Percentiles rank a stretch among this genome's conserved stretches.
phyloP scores from a whole-genome alignment of 176 grass and related monocot genomes.

The Microstegium vimineum region DNA sequence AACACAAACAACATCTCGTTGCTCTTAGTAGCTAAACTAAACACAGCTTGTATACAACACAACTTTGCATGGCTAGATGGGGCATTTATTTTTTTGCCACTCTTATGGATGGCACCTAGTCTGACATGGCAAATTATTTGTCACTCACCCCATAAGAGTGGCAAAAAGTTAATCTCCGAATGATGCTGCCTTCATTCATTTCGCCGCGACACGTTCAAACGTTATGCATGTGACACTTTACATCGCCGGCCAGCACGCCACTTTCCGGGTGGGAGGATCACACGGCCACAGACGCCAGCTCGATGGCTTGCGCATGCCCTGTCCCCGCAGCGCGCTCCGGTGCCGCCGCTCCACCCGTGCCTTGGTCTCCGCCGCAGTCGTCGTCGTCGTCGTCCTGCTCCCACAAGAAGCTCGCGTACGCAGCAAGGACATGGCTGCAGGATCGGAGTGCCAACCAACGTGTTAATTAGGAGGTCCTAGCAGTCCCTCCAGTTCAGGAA shows the following conservation, averaged over 20 bases:
- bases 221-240: not conserved
- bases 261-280: slow-evolving; percentile 13
- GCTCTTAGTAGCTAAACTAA: not conserved
- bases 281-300: slow-evolving; percentile 11
- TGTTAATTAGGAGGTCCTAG: too few relatives aligned
- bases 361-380: slow-evolving; percentile 7
- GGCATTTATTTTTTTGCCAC: too few relatives aligned
- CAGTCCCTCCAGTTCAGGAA: too few relatives aligned
- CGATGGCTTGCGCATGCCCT: not conserved
- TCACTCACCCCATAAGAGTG: too few relatives aligned
- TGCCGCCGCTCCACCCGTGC: not conserved
- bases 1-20: not conserved
- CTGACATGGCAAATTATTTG: too few relatives aligned
- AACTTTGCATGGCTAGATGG: not conserved
- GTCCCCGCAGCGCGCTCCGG: not conserved
- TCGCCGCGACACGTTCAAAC: not conserved
- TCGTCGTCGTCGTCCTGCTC: slow-evolving; percentile 51
- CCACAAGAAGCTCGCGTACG: slow-evolving; percentile 87
- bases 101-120: too few relatives aligned
- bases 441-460: not conserved
- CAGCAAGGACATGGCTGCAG: slow-evolving; percentile 68
- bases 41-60: not conserved
- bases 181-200: not conserved
- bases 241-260: not conserved
- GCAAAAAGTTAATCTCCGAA: too few relatives aligned